A percentile compares a stretch with the other conserved stretches of the same genome.
phyloP scores from a whole-genome alignment of 495 filamentous ascomycete genomes.

The Aspergillus asperescens region DNA sequence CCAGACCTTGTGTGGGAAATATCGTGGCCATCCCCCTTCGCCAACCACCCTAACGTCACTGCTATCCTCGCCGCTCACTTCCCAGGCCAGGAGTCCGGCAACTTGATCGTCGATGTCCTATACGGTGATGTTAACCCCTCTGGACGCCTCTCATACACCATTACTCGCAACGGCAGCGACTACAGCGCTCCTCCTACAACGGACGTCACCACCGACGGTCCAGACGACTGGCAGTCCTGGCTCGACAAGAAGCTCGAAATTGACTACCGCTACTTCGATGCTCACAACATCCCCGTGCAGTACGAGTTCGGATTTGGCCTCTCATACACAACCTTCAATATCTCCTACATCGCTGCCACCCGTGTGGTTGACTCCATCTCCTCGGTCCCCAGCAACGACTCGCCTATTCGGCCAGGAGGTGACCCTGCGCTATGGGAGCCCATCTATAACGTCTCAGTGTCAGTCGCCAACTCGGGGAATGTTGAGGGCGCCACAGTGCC shows the following conservation, averaged over 20 bases:
- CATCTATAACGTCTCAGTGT: slow-evolving; percentile 44
- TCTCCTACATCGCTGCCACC: slow-evolving; percentile 28
- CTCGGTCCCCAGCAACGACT: slow-evolving; percentile 6
- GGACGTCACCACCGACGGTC: slow-evolving; percentile 29
- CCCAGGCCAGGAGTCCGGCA: slow-evolving; percentile 73
- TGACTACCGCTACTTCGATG: slow-evolving; percentile 64
- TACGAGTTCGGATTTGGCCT: slow-evolving; percentile 70
- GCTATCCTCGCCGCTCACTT: slow-evolving; percentile 69
- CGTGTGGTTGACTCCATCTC: not conserved
- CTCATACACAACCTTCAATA: slow-evolving; percentile 60
- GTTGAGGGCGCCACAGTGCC: slow-evolving; percentile 52
- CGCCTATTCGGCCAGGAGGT: slow-evolving; percentile 49
- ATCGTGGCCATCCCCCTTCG: slow-evolving; percentile 47
- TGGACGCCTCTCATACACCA: slow-evolving; percentile 74
- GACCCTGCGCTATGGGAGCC: slow-evolving; percentile 54
- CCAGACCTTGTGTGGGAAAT: slow-evolving; percentile 61
- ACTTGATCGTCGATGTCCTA: slow-evolving; percentile 66
- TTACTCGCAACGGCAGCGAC: slow-evolving; percentile 64
- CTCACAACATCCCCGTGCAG: slow-evolving; percentile 48
- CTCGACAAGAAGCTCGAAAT: slow-evolving; percentile 52
- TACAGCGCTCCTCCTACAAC: slow-evolving; percentile 44
- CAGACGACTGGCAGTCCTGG: slow-evolving; percentile 63
- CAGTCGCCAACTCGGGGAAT: slow-evolving; percentile 49
- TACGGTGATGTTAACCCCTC: slow-evolving; percentile 69
- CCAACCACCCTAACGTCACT: slow-evolving; percentile 58